Percentiles rank a stretch among this genome's conserved stretches.
Conservation (phyloP, 768 basidiomycete genomes). For the Psilocybe cubensis region DNA sequence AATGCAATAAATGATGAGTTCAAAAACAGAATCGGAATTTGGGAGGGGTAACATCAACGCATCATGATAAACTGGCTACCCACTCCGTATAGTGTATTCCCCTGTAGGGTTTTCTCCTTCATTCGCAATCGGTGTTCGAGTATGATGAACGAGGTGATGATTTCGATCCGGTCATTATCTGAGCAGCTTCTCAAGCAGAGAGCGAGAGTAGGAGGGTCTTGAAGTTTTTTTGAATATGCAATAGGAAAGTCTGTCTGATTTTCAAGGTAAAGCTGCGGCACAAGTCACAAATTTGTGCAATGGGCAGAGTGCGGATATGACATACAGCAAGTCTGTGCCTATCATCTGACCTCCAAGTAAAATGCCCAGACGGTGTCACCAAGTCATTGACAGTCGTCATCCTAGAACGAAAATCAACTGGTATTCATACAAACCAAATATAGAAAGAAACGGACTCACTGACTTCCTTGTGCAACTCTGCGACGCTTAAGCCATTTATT, state of each 20-base stretch:
- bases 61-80: constrained; percentile 13
- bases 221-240: constrained; percentile 14
- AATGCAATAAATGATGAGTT: not conserved
- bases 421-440: not conserved
- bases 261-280: constrained; percentile 14
- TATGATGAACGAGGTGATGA: constrained; percentile 21
- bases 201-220: constrained; percentile 14
- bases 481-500: constrained; percentile 19
- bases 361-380: constrained; percentile 11
- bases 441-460: constrained; percentile 8
- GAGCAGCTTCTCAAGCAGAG: constrained; percentile 12
- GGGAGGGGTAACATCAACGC: not conserved
- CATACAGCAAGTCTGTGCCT: constrained; percentile 19
- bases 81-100: constrained; percentile 6
- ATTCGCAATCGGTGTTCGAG: constrained; percentile 20
- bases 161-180: constrained; percentile 14
- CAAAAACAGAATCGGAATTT: not conserved
- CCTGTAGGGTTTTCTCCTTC: constrained; percentile 17
- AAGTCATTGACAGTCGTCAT: constrained; percentile 7
- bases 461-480: constrained; percentile 4
- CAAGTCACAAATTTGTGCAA: not conserved
- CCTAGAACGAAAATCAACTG: not conserved
- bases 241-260: constrained; percentile 10
- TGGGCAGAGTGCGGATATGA: not conserved
- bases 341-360: constrained; percentile 15